Conservation (phyloP, 192 early-diverging fungal genomes). For the Piromyces finnis region DNA sequence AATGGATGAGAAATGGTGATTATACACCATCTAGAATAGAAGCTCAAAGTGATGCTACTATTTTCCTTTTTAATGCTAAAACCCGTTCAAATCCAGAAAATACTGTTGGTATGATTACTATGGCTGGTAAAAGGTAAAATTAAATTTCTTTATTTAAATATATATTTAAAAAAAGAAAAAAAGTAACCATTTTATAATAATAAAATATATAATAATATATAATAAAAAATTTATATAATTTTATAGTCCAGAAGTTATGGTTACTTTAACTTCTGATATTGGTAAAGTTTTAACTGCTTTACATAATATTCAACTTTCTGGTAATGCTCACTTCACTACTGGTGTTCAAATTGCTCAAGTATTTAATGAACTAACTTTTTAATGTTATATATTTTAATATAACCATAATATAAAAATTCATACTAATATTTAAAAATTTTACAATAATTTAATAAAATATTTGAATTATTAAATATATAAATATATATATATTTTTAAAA, state of each 20-base stretch:
- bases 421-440: too few species aligned
- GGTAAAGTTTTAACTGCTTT: conserved; percentile 79
- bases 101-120: conserved; percentile 84
- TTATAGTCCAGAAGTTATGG: conserved; percentile 72
- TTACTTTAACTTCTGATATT: conserved; percentile 73
- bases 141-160: too few species aligned
- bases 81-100: conserved; percentile 86
- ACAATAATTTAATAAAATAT: too few species aligned
- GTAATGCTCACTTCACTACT: conserved; percentile 53
- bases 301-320: conserved; percentile 59
- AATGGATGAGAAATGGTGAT: conserved; percentile 98
- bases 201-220: background rate
- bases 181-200: too few species aligned
- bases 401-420: too few species aligned
- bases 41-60: conserved; percentile 87
- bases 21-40: conserved; percentile 84
- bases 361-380: too few species aligned
- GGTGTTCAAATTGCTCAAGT: conserved; percentile 94
- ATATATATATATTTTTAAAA: too few species aligned
- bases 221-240: background rate
- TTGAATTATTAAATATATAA: too few species aligned
- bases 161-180: too few species aligned
- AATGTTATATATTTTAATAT: too few species aligned
- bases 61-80: conserved; percentile 77
- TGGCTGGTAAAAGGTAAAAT: conserved; percentile 80